Base-by-base conservation (phyloP, 768 basidiomycete species). In the Tephrocybe sp. region DNA sequence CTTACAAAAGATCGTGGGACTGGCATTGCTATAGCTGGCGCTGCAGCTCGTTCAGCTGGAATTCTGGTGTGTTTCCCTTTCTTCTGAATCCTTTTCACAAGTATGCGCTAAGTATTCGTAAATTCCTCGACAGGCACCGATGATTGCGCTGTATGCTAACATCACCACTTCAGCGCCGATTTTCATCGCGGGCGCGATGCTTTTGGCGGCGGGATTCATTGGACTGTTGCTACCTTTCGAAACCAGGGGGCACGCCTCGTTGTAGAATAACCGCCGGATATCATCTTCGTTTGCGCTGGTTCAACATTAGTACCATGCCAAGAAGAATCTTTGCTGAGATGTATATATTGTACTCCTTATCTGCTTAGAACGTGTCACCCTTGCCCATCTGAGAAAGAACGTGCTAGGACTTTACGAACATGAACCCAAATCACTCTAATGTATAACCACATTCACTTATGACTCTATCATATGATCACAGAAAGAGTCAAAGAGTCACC, bases 1-100 rank as follows among this genome's bases (percentile, higher is more conserved):
- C 82, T 84, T 10, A 82, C 83, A 31, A 85, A 85, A 60, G 79
- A 87, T 64, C 74, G 87, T 33, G 87, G 87, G 0, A 89, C 87
- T 0, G 87, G 87, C 1, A 86, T 84, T 52, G 84, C 81, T 4
- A 68, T 89, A 41, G 77, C 77, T 0, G 74, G 83, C 7, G 82
- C 80, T 1, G 79, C 82, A 0, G 73, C 73, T 39, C 74, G 87
- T 12, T 69, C 87, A 14, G 89, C 87, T 63, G 84, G 89, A 3
- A 76, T 89, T 45, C 73, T 89, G 57, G 87, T 87, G 53, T 50
- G 79, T 69, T 26, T 26, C 7, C 7, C n/a, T 50, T 31, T 39
- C 39, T 26, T 26, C 26, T 26, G 26, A 26, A 26, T 26, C 26
- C 7, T 26, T 4, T 7, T 7, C 7, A 26, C 7, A 26, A n/a